Conservation (phyloP, 768 basidiomycete species). For the Lentinula sp. region DNA sequence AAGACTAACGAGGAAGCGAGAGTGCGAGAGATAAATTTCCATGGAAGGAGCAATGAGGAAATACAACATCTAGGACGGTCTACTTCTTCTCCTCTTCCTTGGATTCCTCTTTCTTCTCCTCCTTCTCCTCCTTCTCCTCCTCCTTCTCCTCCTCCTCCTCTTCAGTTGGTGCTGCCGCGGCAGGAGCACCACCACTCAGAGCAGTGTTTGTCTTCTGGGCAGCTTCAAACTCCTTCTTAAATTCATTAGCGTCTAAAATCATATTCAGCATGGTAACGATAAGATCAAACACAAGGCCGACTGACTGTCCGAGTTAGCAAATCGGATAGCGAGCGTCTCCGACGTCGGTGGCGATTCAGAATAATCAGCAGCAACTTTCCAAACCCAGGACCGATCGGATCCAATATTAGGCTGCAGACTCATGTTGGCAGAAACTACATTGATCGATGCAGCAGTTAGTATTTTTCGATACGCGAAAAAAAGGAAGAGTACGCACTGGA, state of each 20-base stretch:
- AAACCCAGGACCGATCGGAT: constrained; percentile 99
- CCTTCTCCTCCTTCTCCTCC: constrained; percentile 20
- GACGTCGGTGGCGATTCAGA: constrained; percentile 84
- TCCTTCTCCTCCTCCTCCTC: constrained; percentile 22
- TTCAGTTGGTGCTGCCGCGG: constrained; percentile 19
- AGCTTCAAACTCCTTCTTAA: constrained; percentile 85
- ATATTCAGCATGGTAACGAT: neutral
- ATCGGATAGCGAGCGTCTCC: constrained; percentile 97
- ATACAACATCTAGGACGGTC: neutral
- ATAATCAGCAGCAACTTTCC: constrained; percentile 95
- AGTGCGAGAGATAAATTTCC: neutral
- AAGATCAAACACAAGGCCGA: constrained; percentile 9
- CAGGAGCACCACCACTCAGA: constrained; percentile 19
- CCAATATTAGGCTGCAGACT: constrained; percentile 95
- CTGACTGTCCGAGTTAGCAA: constrained; percentile 94
- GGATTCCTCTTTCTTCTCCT: constrained; percentile 14
- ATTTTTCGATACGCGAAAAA: neutral
- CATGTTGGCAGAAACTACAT: constrained; percentile 84
- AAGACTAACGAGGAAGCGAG: neutral
- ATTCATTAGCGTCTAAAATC: constrained; percentile 68
- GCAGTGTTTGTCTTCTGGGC: constrained; percentile 68
- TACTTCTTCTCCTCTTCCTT: neutral
- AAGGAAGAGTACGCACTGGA: constrained; percentile 51
- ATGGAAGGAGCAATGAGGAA: neutral
- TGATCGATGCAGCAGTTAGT: constrained; percentile 6